Base-by-base conservation (phyloP, 139 green algal genomes). In the Coelastrella sp. region DNA sequence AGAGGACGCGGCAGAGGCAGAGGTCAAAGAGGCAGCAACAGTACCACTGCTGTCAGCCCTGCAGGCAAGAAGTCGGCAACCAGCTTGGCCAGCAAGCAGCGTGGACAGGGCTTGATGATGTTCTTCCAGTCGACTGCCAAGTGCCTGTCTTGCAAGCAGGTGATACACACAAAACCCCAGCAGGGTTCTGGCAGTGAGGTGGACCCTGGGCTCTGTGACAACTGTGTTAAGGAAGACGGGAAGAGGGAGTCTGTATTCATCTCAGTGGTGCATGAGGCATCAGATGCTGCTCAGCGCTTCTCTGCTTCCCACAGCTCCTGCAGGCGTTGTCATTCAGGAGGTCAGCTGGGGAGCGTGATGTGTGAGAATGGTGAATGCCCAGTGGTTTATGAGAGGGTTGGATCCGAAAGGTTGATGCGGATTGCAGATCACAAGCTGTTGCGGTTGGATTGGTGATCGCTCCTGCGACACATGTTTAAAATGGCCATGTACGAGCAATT, bases 321-420 rank as follows among this genome's bases (percentile, higher is more conserved):
- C 91, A 66, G 90, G 60, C 12, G 19, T 22, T 98, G 96, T 91
- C 95, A 98, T 89, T 94, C 85, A 19, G 96, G 94, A 7, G 94
- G 92, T 4, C 35, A 88, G 88, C 49, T 74, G 5, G 93, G 94
- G 20, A 6, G 57, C 0, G 61, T 98, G 24, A 68, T 95, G 20
- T 98, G 96, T 78, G 91, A 94, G 25, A 98, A 98, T 72, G 92
- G 91, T 10, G 95, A 97, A 93, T 97, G 96, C 87, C 70, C 78
- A 0, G 91, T 95, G 10, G 57, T 95, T 76, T 95, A 95, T 81
- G 83, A 68, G 8, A 90, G 95, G 8, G 8, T 96, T 56, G 87
- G 27, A 1, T 85, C 82, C 15, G 78, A 81, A 66, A 72, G 91
- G 61, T 65, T 74, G 73, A 27, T 87, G 75, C 73, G 74, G 66